Base-by-base conservation (phyloP, 129 eudicot genomes). In the Flaveria ramosissima region DNA sequence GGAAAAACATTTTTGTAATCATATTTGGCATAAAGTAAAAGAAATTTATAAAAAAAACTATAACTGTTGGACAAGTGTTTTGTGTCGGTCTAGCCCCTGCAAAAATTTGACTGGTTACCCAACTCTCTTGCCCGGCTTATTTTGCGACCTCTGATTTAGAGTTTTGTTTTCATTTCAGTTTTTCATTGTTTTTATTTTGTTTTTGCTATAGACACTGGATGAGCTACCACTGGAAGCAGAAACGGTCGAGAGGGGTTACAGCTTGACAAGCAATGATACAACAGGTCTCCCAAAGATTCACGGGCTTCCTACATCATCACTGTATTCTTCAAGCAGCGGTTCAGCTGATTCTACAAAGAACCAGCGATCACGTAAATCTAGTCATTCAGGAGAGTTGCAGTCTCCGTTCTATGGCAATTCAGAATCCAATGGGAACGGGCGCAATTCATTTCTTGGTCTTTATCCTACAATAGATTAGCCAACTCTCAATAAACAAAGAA, bases 211-310 rank as follows among this genome's bases (percentile, higher is more conserved):
- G 99, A 90, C 91, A 17, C 70, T 94, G 86, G 99, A 94, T 83
- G 99, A 94, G 74, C 83, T 94, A 64, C 99, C 99, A 7, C 88
- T 89, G 19, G 99, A 94, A 75, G 99, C 99, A 43, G 99, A 94
- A 67, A 79, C 92, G 0, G 88, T 94, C 23, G 97, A 91, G 82
- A 88, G 90, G 80, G 99, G 99, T 61, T 91, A 94, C 86, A 88
- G 89, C 70, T 56, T 89, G 80, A 45, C 71, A 12, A 85, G 74
- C 60, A 84, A 80, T 11, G 97, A 94, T 55, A 78, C 93, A 53
- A 91, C 96, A 3, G 96, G 99, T 53, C 87, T 94, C 27, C 99
- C 97, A 53, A 94, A 86, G 90, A 89, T 15, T 10, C 76, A 77
- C 2, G 76, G 81, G 60, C 30, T 68, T 21, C 70, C 81, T 9